Percentiles rank a stretch among this genome's conserved stretches.
Conservation (phyloP, 2,329 filamentous ascomycete species). For the Hypoxylon sp. region DNA sequence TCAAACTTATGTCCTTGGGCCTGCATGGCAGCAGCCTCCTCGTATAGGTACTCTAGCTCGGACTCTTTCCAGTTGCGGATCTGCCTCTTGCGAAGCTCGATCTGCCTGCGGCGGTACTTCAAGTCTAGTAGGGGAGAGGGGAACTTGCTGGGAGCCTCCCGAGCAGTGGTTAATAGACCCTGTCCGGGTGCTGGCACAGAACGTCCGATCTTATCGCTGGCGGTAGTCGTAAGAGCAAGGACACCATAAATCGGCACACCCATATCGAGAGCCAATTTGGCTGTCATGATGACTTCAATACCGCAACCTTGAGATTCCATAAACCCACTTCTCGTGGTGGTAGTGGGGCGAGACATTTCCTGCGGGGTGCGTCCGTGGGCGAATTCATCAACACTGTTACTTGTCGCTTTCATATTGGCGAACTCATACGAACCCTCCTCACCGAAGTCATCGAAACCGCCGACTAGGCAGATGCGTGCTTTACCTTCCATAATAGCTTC, state of each 20-base stretch:
- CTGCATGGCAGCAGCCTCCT: slow-evolving; percentile 94
- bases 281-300: slow-evolving; percentile 99
- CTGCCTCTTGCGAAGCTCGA: slow-evolving; percentile 92
- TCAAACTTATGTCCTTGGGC: slow-evolving; percentile 81
- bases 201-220: slow-evolving; percentile 98
- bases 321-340: slow-evolving; percentile 96
- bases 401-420: slow-evolving; percentile 99
- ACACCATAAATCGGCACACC: slow-evolving; percentile 98
- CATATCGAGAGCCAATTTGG: slow-evolving; percentile 96
- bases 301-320: slow-evolving; percentile 99
- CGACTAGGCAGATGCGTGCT: slow-evolving; percentile 96
- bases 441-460: slow-evolving; percentile 99
- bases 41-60: slow-evolving; percentile 91
- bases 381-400: slow-evolving; percentile 97
- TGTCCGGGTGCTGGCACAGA: slow-evolving; percentile 97
- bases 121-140: slow-evolving; percentile 96
- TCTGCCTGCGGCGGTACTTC: slow-evolving; percentile 95
- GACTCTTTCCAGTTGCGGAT: slow-evolving; percentile 98
- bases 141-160: slow-evolving; percentile 91
- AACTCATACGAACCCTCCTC: slow-evolving; percentile 99
- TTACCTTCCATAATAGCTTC: slow-evolving; percentile 99
- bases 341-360: slow-evolving; percentile 98
- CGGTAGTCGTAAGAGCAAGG: slow-evolving; percentile 92
- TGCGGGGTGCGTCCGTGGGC: slow-evolving; percentile 93
- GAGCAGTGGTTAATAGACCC: slow-evolving; percentile 95